These are phyloP conservation scores for Rhizopogon vesiculosus DNA, from an alignment of 768 basidiomycete species.

Conservation along the genomic window DNA sequence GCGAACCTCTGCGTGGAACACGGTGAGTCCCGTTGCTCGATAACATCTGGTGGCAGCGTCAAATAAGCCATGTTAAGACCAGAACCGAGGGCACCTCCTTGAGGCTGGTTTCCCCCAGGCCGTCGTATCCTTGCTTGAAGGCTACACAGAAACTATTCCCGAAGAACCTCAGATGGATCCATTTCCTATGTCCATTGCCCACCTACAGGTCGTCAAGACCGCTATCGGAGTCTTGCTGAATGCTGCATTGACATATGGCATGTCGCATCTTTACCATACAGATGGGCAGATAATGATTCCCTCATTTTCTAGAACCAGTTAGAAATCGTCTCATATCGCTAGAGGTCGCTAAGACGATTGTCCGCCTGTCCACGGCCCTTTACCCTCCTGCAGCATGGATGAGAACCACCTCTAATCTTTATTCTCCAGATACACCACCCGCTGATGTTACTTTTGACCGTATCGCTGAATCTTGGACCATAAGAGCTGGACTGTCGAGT, in stretches of 20 bases:
- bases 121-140: conserved; percentile 62
- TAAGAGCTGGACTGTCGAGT: conserved; percentile 59
- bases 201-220: conserved; percentile 72
- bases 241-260: conserved; percentile 73
- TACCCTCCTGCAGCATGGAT: conserved; percentile 76
- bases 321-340: conserved; percentile 63
- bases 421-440: conserved; percentile 15
- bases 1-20: conserved; percentile 88
- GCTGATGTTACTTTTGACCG: conserved; percentile 18
- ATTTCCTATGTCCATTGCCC: conserved; percentile 48
- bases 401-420: conserved; percentile 17
- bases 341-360: conserved; percentile 63
- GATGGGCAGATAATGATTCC: conserved; percentile 1
- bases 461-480: conserved; percentile 54
- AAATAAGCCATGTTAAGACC: conserved; percentile 42
- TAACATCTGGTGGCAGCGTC: conserved; percentile 3
- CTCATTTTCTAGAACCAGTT: conserved; percentile 53
- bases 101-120: conserved; percentile 68
- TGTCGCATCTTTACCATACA: conserved; percentile 13
- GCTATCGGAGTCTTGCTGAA: conserved; percentile 79
- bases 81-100: conserved; percentile 65
- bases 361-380: conserved; percentile 61
- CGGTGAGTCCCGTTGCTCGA: conserved; percentile 35
- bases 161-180: conserved; percentile 32
- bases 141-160: conserved; percentile 49